These are phyloP conservation scores for Ceratobasidium theobromae DNA, from an alignment of 1,284 basidiomycete species.

Conservation along the genomic window DNA sequence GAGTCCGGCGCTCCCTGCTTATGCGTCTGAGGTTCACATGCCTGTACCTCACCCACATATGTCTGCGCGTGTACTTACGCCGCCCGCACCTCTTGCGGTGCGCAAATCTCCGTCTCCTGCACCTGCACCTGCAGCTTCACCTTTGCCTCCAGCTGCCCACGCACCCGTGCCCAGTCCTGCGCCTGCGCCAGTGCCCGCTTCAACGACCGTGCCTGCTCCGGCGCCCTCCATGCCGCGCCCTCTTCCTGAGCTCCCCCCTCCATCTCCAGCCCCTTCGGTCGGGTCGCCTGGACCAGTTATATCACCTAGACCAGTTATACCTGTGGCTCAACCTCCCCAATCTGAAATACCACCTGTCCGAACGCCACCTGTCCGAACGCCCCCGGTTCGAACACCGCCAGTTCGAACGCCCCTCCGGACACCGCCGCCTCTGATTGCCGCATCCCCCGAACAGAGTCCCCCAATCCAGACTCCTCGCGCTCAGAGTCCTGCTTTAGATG, in stretches of 20 bases:
- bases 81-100: neutral
- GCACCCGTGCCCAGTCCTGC: neutral
- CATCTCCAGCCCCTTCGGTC: too few relatives aligned
- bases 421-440: neutral
- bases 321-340: too few relatives aligned
- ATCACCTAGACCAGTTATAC: too few relatives aligned
- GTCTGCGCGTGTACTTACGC: neutral
- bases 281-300: too few relatives aligned
- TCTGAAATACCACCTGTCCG: too few relatives aligned
- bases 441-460: constrained; percentile 14
- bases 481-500: constrained; percentile 1
- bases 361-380: too few relatives aligned
- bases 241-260: too few relatives aligned
- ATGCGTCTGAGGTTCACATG: neutral
- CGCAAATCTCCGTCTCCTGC: neutral
- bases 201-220: neutral
- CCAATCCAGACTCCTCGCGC: constrained; percentile 18
- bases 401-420: constrained; percentile 8
- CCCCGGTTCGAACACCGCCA: neutral
- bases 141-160: neutral
- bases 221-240: neutral
- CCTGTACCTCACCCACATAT: neutral
- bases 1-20: too few relatives aligned
- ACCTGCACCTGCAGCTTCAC: neutral
- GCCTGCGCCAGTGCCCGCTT: neutral